Percentiles rank a stretch among this genome's conserved stretches.
Evolutionary conservation across 23 red algal species (phyloP).

Genomic region (Chondrus crispus): DNA sequence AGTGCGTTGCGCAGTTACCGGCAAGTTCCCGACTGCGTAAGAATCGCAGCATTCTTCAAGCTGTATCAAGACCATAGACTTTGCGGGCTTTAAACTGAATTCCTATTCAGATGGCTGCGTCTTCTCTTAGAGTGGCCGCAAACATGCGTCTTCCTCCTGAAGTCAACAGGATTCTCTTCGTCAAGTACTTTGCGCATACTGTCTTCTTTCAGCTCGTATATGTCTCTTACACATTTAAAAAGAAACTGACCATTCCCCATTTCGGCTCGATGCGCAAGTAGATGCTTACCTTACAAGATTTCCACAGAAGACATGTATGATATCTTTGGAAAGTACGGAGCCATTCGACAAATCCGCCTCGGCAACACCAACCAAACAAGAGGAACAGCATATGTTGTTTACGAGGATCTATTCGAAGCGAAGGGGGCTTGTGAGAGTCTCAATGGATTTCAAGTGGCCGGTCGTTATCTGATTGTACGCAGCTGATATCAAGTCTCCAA

Average conservation of each 20-base stretch:
- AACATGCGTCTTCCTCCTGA: slow-evolving; percentile 61
- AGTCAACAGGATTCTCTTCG: slow-evolving; percentile 78
- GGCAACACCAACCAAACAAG: slow-evolving; percentile 66
- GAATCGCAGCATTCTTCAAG: too few species aligned
- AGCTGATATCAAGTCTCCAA: too few species aligned
- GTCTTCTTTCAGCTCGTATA: too few species aligned
- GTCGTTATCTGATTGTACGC: slow-evolving; percentile 77
- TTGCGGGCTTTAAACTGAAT: too few species aligned
- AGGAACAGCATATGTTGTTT: slow-evolving; percentile 90
- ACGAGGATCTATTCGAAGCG: slow-evolving; percentile 87
- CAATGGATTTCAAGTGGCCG: slow-evolving; percentile 89
- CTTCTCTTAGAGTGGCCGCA: not conserved
- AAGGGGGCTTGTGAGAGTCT: slow-evolving; percentile 78
- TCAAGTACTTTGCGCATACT: slow-evolving; percentile 62
- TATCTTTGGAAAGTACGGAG: slow-evolving; percentile 87
- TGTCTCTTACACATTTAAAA: too few species aligned
- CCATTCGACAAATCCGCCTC: slow-evolving; percentile 85
- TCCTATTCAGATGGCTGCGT: too few species aligned
- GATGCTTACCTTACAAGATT: slow-evolving; percentile 84
- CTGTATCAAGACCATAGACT: too few species aligned
- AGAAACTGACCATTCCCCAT: too few species aligned
- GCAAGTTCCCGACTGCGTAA: too few species aligned
- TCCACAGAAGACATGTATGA: slow-evolving; percentile 80
- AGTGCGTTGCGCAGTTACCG: too few species aligned
- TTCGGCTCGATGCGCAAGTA: not conserved